Base-by-base conservation (phyloP, 169 alveolate genomes). In the Toxoplasma gondii region DNA sequence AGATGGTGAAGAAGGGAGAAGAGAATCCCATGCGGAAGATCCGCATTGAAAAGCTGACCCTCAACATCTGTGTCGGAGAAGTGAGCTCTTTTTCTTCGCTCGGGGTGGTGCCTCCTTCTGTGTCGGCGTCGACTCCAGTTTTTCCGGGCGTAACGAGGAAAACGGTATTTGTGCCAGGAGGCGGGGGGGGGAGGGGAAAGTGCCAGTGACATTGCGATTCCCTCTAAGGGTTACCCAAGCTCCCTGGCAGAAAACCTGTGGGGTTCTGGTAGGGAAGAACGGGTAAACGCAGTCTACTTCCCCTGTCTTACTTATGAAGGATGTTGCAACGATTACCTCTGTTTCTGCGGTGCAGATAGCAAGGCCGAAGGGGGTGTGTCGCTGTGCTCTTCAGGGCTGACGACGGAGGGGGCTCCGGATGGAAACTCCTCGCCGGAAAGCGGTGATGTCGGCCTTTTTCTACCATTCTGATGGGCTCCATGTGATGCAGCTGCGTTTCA, bases 61-160 rank as follows among this genome's bases (percentile, higher is more conserved):
- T 99, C 94, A 99, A 99, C 98, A 98, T 99, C 96, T 98, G 99
- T 93, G 99, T 99, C 53, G 99, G 99, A 74, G 99, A 99, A 98
- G 99, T 98, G 93, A 82, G 98, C 58, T 27, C 67, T 44, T 81
- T 41, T 81, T 81, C 24, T 43, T 41, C 67, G 7, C 67, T 64
- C 22, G 24, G 4, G 4, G n/a, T 39, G 36, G 53, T 9, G 80
- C 54, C 58, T 24, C 12, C 64, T 67, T 88, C 86, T 29, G 69
- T 43, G 93, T 88, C 67, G 93, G 90, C 67, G 81, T 19, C 43
- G 22, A 67, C 24, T 44, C 39, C 43, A 78, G 86, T 39, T 39
- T 78, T 39, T 39, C 16, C 49, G 86, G 86, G 39, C 43, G 86
- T 16, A 39, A 16, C 49, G 88, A 81, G 36, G 88, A 19, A 27